Evolutionary conservation across 257 asterid species (phyloP), one percentile per base, ranked within the genome.

Genomic region (Galeopsis tetrahit): DNA sequence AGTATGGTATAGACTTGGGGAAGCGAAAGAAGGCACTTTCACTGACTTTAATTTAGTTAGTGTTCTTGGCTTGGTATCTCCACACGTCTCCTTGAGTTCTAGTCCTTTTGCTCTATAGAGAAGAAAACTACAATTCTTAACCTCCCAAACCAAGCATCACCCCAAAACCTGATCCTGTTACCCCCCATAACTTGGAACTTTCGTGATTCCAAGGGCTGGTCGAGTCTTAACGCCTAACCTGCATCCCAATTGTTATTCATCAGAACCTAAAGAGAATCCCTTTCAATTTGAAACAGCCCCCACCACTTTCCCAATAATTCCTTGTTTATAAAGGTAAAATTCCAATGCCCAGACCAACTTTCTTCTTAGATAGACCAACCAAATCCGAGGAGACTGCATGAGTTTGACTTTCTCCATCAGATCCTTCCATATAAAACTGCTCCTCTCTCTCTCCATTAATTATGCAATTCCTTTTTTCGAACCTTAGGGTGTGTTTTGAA

Each of bases 1-100:
- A 33, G 6, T n/a, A 35, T 62, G 67, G 38, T 42, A 28, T 70
- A 58, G 49, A 48, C 59, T 43, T 43, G 40, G 66, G 65, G 69
- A 71, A 57, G 33, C 15, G 46, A 28, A 63, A 17, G 61, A 33
- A 42, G 32, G 52, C 34, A 49, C 63, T 40, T 51, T 42, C 57
- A 39, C 64, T 38, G 40, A 51, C 48, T 13, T 53, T 2, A 38
- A 57, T 33, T 31, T 38, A 36, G 64, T 21, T 21, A 21, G 1
- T 21, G 28, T 21, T 21, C 28, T 21, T 21, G 28, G 28, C 28
- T 21, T 21, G 28, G 28, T 21, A 21, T 21, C 28, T 21, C 28
- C 28, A 21, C 28, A 21, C 28, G 28, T 21, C 28, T 21, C 28
- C 28, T 21, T 21, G 28, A 21, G 28, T 21, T 21, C 28, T 21